Evolutionary conservation across 495 filamentous ascomycete genomes (phyloP).

Genomic region (Hypomontagnella submonticulosa): DNA sequence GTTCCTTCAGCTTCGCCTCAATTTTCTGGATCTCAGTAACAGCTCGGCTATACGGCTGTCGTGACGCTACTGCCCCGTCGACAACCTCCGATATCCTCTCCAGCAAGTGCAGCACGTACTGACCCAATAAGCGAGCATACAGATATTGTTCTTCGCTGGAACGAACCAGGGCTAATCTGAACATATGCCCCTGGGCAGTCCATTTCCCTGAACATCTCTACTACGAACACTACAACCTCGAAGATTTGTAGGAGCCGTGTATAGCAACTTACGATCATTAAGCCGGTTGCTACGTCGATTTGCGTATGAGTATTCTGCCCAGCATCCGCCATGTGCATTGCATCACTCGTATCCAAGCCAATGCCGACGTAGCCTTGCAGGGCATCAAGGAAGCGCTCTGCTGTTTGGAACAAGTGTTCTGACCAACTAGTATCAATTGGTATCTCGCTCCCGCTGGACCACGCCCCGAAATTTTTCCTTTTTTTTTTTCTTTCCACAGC

Average conservation of each 20-base stretch:
- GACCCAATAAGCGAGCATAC: not conserved
- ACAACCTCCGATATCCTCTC: not conserved
- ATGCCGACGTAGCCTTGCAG: not conserved
- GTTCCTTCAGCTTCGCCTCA: no score
- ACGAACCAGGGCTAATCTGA: not conserved
- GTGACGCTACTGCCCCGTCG: no score
- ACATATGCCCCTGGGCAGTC: constrained; percentile 3
- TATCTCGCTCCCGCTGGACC: not conserved
- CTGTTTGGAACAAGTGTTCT: not conserved
- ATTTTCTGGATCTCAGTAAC: no score
- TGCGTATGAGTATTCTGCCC: not conserved
- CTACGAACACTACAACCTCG: not conserved
- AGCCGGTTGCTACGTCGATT: not conserved
- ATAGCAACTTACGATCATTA: no score
- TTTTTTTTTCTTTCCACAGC: not conserved
- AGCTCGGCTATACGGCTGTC: no score
- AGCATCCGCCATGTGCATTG: not conserved
- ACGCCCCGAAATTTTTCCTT: not conserved
- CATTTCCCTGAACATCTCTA: not conserved
- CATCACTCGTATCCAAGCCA: not conserved
- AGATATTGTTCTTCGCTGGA: not conserved
- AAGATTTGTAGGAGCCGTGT: no score
- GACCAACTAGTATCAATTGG: constrained; percentile 4
- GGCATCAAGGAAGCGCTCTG: not conserved
- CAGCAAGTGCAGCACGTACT: constrained; percentile 9